Base-by-base conservation (phyloP, 176 grass and related monocot species). In the Alopecurus myosuroides region DNA sequence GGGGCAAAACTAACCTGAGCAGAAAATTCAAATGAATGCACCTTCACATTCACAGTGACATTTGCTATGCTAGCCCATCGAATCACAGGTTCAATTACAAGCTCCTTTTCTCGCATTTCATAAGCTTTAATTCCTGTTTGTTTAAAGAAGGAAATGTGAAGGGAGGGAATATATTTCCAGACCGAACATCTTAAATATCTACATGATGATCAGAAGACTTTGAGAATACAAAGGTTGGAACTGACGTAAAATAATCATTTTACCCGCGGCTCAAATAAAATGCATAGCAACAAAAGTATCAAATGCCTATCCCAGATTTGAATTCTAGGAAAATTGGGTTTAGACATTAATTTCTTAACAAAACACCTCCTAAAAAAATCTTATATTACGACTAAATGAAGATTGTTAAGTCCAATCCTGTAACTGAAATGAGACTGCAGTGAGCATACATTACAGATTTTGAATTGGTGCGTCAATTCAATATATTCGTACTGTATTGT, bases 31-130 rank as follows among this genome's bases (percentile, higher is more conserved):
- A 94, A 57, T 80, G 78, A 91, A 55, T 89, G 87, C 37, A 95
- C 82, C 62, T 98, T 95, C 14, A 75, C 65, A 2, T 82, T 69
- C 35, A 98, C 53, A 71, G 49, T 80, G 50, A 98, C 81, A 70
- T 92, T 92, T 63, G 91, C 42, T 78, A 78, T 92, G 77, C 96
- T 89, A 71, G 89, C 96, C 96, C 96, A 98, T 41, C 89, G 85
- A 82, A 98, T 88, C 83, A 83, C 91, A n/a, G 96, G 96, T 57
- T 98, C 87, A n/a, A 98, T 77, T 71, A 94, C 83, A 89, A 98
- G 48, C 46, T 95, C 93, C 82, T 92, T 98, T 76, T 98, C 96
- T 92, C 85, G 85, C 71, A 93, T 86, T 87, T 93, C 91, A 78
- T 95, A 89, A 63, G 92, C 96, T 87, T 95, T 98, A 42, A 98